Base-by-base conservation (phyloP, 306 rosid genomes). In the Castanea crenata region DNA sequence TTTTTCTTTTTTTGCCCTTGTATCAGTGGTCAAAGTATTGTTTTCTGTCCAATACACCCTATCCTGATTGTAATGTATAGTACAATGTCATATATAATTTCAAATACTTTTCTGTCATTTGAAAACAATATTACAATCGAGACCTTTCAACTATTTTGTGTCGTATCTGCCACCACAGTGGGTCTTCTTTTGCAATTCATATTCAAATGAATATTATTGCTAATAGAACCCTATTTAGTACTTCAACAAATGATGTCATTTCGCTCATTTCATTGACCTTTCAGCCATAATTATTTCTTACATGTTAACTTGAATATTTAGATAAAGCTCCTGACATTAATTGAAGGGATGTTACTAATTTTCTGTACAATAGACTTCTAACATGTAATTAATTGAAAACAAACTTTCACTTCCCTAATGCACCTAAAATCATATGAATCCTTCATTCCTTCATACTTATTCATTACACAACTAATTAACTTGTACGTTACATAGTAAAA, bases 11-110 rank as follows among this genome's bases (percentile, higher is more conserved):
- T 81, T 46, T 49, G 54, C 54, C 54, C 54, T 49, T 41, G 19
- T 65, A 35, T 34, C 54, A 68, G 25, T 74, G 76, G 69, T n/a
- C 64, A 72, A 20, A 75, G 55, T 55, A 58, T 75, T 77, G 29
- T 75, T 70, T 63, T 72, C 78, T 68, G 27, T 35, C 19, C 52
- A 35, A 18, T 18, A 34, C 19, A 9, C 10, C 15, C 11, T 34
- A 67, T 18, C 6, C 25, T 32, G 25, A 34, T 8, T 46, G 16
- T 3, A 19, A 29, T 67, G 19, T 19, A 68, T 2, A 23, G 54
- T 34, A 8, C 12, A 68, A 34, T 23, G 52, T 34, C 52, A 19
- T 35, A 3, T 6, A 35, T 34, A 68, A 68, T 18, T 68, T 8
- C 15, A n/a, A 21, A 68, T 9, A 67, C 16, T 68, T 19, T 34